Base-by-base conservation (phyloP, 768 basidiomycete genomes). In the Tricholoma matsutake region DNA sequence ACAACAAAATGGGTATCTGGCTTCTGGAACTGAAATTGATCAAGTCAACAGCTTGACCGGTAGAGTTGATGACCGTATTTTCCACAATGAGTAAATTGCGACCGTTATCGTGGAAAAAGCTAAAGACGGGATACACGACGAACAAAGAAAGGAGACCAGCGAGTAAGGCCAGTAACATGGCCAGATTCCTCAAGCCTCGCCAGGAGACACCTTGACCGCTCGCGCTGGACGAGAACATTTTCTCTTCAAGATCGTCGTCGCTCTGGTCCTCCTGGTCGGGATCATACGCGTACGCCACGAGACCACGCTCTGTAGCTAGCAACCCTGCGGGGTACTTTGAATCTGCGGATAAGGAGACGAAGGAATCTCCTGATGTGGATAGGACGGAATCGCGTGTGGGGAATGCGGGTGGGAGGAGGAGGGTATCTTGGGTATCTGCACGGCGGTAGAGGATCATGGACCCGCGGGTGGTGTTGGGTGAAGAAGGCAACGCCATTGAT, bases 51-150 rank as follows among this genome's bases (percentile, higher is more conserved):
- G 56, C 56, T 25, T 57, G 56, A 9, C 88, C 88, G 0, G 87
- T 86, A 13, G 79, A 68, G 68, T 91, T 92, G 58, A 88, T 84
- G 57, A 73, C 69, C 8, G 82, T 81, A 61, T 88, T 90, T 13
- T 81, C 79, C 35, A 83, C 79, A 58, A 87, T 86, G 37, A 80
- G 69, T 58, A 64, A 59, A 34, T 72, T 76, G 25, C 71, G 68
- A 0, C 71, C 68, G 58, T 79, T 70, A 60, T 78, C 70, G 7
- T 65, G 67, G 64, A 78, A 79, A 49, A 79, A 83, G 31, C 64
- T 65, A 35, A 72, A 66, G n/a, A 94, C 79, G 0, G 94, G 94
- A 67, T 90, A 94, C 28, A 84, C 82, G 54, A 91, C 84, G 70
- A 96, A 96, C 3, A 96, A 77, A 20, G 71, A 71, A 57, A 96